phyloP scores from a whole-genome alignment of 2,329 filamentous ascomycete genomes.

The Tolypocladium endophyticum region DNA sequence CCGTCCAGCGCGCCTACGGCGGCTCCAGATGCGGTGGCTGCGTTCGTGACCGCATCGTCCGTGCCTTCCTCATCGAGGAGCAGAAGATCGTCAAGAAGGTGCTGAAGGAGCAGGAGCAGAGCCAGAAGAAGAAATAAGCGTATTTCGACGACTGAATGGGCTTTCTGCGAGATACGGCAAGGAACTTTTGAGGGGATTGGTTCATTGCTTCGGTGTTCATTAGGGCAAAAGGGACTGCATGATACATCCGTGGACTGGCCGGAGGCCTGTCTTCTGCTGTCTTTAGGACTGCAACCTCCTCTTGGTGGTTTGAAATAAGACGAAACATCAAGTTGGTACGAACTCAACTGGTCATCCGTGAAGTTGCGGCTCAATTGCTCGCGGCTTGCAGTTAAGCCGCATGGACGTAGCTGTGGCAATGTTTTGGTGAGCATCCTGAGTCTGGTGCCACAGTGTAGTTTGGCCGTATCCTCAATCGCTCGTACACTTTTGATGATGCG shows the following conservation, averaged over 20 bases:
- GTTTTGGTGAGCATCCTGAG: background rate
- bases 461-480: background rate
- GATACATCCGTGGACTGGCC: constrained; percentile 27
- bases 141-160: constrained; percentile 15
- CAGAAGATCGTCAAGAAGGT: constrained; percentile 99
- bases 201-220: constrained; percentile 45
- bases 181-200: constrained; percentile 22
- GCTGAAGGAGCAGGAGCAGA: constrained; percentile 90
- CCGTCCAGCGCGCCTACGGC: constrained; percentile 95
- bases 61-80: constrained; percentile 99
- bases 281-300: constrained; percentile 30
- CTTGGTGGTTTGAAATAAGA: constrained; percentile 37
- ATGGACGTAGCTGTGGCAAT: background rate
- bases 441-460: background rate
- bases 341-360: background rate
- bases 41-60: constrained; percentile 94
- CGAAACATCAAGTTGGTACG: constrained; percentile 25
- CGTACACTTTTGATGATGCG: background rate
- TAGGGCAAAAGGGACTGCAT: constrained; percentile 39
- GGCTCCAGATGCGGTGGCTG: constrained; percentile 98
- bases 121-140: constrained; percentile 60
- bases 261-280: constrained; percentile 33
- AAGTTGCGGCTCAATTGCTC: background rate
- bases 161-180: constrained; percentile 23
- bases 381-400: background rate